Conservation (phyloP, 2,329 filamentous ascomycete species). For the Teratosphaeriaceae sp. region DNA sequence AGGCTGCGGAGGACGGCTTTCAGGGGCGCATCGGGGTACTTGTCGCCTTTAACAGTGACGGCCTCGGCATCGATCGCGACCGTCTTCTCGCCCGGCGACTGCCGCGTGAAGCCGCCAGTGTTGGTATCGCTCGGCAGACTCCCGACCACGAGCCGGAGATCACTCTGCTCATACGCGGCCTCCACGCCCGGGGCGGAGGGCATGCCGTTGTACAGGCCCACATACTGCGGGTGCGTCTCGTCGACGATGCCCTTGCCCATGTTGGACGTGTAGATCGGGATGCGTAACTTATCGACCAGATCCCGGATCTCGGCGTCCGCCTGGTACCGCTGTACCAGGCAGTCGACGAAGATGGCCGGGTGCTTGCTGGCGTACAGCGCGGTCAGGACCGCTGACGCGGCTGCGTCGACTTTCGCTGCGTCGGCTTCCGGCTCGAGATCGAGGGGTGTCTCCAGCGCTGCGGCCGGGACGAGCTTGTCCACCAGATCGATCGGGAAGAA, state of each 20-base stretch:
- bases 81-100: constrained; percentile 23
- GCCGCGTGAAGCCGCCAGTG: constrained; percentile 35
- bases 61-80: constrained; percentile 33
- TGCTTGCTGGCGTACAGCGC: constrained; percentile 30
- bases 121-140: constrained; percentile 39
- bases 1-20: constrained; percentile 32
- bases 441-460: constrained; percentile 31
- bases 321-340: constrained; percentile 33
- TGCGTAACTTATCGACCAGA: constrained; percentile 29
- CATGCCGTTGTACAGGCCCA: constrained; percentile 38
- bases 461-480: constrained; percentile 30
- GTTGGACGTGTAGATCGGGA: constrained; percentile 34
- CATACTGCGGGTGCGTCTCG: constrained; percentile 33
- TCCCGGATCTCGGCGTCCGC: constrained; percentile 28
- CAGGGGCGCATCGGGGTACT: constrained; percentile 29
- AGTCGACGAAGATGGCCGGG: constrained; percentile 35
- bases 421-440: constrained; percentile 27
- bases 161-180: constrained; percentile 29
- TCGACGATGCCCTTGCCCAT: constrained; percentile 40
- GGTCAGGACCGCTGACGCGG: constrained; percentile 28
- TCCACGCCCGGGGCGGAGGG: constrained; percentile 32
- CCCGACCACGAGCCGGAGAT: constrained; percentile 34
- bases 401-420: constrained; percentile 22
- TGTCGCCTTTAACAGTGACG: constrained; percentile 30
- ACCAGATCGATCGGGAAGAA: constrained; percentile 38